Evolutionary conservation across 2,329 filamentous ascomycete genomes (phyloP).

Genomic region (Trichoderma pleuroti): DNA sequence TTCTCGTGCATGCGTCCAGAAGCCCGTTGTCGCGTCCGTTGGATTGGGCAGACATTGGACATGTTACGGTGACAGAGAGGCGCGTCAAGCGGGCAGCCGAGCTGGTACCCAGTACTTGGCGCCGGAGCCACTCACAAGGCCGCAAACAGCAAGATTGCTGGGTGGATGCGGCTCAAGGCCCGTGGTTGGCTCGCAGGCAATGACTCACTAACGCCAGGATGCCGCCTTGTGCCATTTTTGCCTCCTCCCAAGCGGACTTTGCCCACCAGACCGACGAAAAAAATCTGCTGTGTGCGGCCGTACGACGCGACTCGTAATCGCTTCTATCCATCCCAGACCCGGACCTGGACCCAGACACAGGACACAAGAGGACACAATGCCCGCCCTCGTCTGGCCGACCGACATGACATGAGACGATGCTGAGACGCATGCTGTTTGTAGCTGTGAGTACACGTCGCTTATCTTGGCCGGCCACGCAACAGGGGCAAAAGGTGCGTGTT

Average conservation of each 20-base stretch:
- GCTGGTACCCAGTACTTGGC: constrained; percentile 25
- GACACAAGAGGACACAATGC: not conserved
- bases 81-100: constrained; percentile 9
- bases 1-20: not conserved
- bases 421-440: constrained; percentile 6
- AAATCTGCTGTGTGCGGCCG: constrained; percentile 21
- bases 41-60: not conserved
- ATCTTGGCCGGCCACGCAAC: not conserved
- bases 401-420: constrained; percentile 12
- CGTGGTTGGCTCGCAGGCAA: constrained; percentile 27
- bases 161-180: constrained; percentile 25
- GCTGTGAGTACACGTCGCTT: not conserved
- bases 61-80: not conserved
- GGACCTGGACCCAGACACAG: not conserved
- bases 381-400: not conserved
- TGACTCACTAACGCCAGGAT: constrained; percentile 28
- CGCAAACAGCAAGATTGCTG: constrained; percentile 32
- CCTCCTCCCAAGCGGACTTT: constrained; percentile 8
- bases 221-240: constrained; percentile 18
- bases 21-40: not conserved
- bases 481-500: constrained; percentile 15
- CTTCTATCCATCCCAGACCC: not conserved
- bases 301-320: constrained; percentile 18
- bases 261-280: not conserved
- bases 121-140: constrained; percentile 31